Base-by-base conservation (phyloP, 441 rosid genomes). In the Metrosideros polymorpha region DNA sequence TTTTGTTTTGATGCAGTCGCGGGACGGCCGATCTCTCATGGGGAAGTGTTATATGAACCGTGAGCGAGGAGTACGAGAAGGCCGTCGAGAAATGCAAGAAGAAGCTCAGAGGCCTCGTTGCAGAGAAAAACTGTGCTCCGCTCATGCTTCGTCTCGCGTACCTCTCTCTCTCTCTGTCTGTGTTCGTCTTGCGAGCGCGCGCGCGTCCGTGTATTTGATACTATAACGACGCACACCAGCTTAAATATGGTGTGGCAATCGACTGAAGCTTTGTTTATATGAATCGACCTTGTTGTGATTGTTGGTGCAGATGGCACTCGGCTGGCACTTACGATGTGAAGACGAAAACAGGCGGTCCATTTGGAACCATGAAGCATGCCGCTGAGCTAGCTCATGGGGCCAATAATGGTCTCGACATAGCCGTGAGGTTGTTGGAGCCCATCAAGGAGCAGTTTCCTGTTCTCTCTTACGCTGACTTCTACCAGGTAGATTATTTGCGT, bases 61-160 rank as follows among this genome's bases (percentile, higher is more conserved):
- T 95, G 66, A 94, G 95, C 86, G 97, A 90, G 63, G 99, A 94
- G 25, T 98, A 98, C 93, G 61, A 84, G 85, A 94, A 93, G 94
- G 96, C 95, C 29, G 84, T 98, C 27, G 96, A 94, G 86, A 98
- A 96, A 91, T 92, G 93, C 56, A 98, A 88, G 97, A 94, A 87
- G 92, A 98, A 96, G 94, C 97, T 98, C 53, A 92, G 99, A 83
- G 99, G 97, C 25, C 52, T 95, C 86, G 95, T 98, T 85, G 97
- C 98, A 22, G 98, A 96, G 91, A 97, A 95, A 93, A 91, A 90
- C 87, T 98, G 99, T 77, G 99, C 99, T 87, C 99, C 99, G 4
- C 83, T 98, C 89, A 96, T 97, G 94, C 98, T 96, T 85, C 96
- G 99, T 87, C 45, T 98, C 82, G 99, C 98, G 99, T 98, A 93